phyloP scores from a whole-genome alignment of 352 stramenopile species.

The Globisporangium uncinulatum region DNA sequence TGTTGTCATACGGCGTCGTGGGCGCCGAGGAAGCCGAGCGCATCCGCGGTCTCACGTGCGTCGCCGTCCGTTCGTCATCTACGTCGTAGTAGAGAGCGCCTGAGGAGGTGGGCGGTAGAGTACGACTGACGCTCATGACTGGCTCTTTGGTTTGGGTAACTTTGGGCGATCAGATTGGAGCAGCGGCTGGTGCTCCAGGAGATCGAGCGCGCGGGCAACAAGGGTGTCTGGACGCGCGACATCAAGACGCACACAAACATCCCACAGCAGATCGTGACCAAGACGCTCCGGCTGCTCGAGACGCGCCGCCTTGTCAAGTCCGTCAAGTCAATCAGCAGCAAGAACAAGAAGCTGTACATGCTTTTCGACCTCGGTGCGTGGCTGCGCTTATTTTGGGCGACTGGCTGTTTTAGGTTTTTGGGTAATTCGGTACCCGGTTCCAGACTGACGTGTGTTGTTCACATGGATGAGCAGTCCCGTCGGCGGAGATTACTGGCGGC shows the following conservation, averaged over 20 bases:
- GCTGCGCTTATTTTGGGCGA: neutral
- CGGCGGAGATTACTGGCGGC: slow-evolving; percentile 98
- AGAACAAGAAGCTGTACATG: slow-evolving; percentile 99
- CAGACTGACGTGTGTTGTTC: neutral
- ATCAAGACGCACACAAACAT: slow-evolving; percentile 98
- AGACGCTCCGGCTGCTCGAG: slow-evolving; percentile 97
- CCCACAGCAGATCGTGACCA: slow-evolving; percentile 95
- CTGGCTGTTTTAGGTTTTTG: neutral
- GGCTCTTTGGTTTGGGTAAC: neutral
- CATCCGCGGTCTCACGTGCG: slow-evolving; percentile 78
- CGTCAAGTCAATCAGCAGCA: slow-evolving; percentile 98
- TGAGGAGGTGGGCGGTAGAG: neutral
- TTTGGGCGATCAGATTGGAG: slow-evolving; percentile 56
- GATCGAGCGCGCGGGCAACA: slow-evolving; percentile 95
- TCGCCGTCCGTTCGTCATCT: slow-evolving; percentile 5
- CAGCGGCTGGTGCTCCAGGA: slow-evolving; percentile 89
- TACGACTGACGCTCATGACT: neutral
- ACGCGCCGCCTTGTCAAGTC: slow-evolving; percentile 97
- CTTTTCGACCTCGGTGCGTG: slow-evolving; percentile 86
- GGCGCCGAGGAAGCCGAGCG: slow-evolving; percentile 80
- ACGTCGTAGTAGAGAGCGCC: neutral
- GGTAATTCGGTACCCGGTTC: slow-evolving; percentile 11
- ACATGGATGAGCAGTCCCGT: slow-evolving; percentile 59
- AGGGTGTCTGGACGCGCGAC: slow-evolving; percentile 98
- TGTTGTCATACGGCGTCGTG: slow-evolving; percentile 81